phyloP scores from a whole-genome alignment of 2,329 filamentous ascomycete species.

The Clarireedia hainanense region DNA sequence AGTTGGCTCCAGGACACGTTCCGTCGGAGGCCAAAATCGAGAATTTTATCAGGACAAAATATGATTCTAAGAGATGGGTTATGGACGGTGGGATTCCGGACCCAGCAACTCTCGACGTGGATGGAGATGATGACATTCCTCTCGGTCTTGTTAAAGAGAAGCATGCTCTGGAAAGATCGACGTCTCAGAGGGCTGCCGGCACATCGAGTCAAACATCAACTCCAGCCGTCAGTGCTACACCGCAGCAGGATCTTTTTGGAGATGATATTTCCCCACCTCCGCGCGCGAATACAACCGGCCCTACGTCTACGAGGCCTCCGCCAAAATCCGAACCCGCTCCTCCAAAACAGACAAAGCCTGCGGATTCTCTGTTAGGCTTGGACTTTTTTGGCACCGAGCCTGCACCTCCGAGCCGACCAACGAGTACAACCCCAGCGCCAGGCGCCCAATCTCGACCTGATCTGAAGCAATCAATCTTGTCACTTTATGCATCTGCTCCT shows the following conservation, averaged over 20 bases:
- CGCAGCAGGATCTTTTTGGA: conserved; percentile 74
- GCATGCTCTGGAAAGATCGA: conserved; percentile 50
- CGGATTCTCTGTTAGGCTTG: conserved; percentile 80
- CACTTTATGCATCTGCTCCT: conserved; percentile 79
- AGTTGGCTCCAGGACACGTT: conserved; percentile 81
- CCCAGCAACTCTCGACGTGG: conserved; percentile 75
- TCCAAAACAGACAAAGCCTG: conserved; percentile 60
- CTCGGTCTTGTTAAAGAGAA: conserved; percentile 58
- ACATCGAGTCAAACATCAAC: conserved; percentile 18
- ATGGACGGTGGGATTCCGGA: conserved; percentile 96
- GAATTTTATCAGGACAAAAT: conserved; percentile 99
- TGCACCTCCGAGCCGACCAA: conserved; percentile 67
- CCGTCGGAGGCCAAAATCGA: conserved; percentile 98
- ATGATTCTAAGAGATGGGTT: conserved; percentile 98
- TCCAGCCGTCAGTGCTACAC: conserved; percentile 33
- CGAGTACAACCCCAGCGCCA: conserved; percentile 65
- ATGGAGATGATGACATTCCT: conserved; percentile 76
- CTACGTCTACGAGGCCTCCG: conserved; percentile 42
- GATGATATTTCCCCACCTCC: conserved; percentile 56
- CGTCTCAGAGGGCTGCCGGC: conserved; percentile 28
- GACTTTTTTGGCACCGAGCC: conserved; percentile 79
- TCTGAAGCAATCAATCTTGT: conserved; percentile 94
- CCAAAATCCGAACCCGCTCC: conserved; percentile 58
- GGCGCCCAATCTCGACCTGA: conserved; percentile 73
- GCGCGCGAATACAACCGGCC: conserved; percentile 67